phyloP scores from a whole-genome alignment of 805 yeast genomes.

The Saccharomycopsis selenospora region DNA sequence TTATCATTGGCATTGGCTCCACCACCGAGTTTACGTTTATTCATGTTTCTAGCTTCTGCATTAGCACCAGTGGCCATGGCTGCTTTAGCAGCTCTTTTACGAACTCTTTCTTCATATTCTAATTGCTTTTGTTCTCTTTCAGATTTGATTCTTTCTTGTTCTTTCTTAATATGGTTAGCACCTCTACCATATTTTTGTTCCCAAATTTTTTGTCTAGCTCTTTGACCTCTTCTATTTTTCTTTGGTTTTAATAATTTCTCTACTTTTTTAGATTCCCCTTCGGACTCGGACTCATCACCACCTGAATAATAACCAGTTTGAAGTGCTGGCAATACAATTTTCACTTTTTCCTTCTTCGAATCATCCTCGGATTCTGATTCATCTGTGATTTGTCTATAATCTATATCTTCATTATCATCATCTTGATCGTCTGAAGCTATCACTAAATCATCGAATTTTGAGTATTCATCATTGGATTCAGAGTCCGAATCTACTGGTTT shows the following conservation, averaged over 20 bases:
- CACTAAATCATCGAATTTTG: conserved; percentile 33
- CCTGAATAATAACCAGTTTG: conserved; percentile 81
- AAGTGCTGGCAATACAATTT: conserved; percentile 54
- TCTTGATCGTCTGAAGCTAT: conserved; percentile 38
- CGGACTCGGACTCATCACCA: conserved; percentile 60
- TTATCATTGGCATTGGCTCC: conserved; percentile 16
- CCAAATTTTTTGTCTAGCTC: conserved; percentile 97
- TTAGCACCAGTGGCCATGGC: conserved; percentile 1
- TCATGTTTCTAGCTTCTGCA: not conserved
- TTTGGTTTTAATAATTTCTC: conserved; percentile 43
- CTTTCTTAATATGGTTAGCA: conserved; percentile 78
- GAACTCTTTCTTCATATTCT: conserved; percentile 68
- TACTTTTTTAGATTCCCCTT: conserved; percentile 38
- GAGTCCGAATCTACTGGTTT: too few species aligned
- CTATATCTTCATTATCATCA: conserved; percentile 25
- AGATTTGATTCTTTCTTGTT: conserved; percentile 44
- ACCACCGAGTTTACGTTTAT: conserved; percentile 7
- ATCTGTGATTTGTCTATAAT: conserved; percentile 60
- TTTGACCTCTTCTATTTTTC: conserved; percentile 91
- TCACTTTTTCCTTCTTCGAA: conserved; percentile 28
- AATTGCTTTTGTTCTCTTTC: conserved; percentile 52
- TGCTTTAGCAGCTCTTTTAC: conserved; percentile 54
- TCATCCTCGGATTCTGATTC: conserved; percentile 31
- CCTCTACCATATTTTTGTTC: conserved; percentile 75
- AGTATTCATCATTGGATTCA: conserved; percentile 24